These are phyloP conservation scores for Gnaphalium uliginosum DNA, from an alignment of 129 eudicot species.

Conservation along the genomic window DNA sequence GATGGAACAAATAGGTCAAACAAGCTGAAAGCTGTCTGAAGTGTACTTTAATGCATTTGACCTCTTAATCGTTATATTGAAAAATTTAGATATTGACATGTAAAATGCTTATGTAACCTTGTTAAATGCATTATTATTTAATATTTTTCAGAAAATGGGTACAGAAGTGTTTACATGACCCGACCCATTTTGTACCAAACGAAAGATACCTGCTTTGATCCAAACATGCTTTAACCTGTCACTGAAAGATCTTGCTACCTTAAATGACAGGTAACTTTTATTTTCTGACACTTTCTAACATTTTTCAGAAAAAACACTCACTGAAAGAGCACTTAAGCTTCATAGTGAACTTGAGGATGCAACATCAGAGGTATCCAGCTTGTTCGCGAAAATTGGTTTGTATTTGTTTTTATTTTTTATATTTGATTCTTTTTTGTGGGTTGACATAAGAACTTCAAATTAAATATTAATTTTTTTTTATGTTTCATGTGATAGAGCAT, in stretches of 20 bases:
- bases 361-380: constrained; percentile 61
- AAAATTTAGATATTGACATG: neutral
- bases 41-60: neutral
- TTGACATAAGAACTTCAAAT: neutral
- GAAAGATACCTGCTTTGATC: neutral
- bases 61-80: neutral
- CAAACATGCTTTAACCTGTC: neutral
- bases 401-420: constrained; percentile 11
- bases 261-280: neutral
- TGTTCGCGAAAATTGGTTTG: constrained; percentile 64
- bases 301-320: constrained; percentile 54
- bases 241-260: neutral
- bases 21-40: neutral
- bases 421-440: neutral
- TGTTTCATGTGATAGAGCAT: constrained; percentile 35
- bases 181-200: neutral
- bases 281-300: constrained; percentile 12
- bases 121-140: neutral
- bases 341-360: constrained; percentile 60
- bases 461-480: neutral
- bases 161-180: neutral
- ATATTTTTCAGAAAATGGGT: neutral
- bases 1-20: neutral
- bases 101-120: neutral
- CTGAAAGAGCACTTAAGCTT: constrained; percentile 52